These are phyloP conservation scores for Glebionis coronaria DNA, from an alignment of 129 eudicot species.

Conservation along the genomic window DNA sequence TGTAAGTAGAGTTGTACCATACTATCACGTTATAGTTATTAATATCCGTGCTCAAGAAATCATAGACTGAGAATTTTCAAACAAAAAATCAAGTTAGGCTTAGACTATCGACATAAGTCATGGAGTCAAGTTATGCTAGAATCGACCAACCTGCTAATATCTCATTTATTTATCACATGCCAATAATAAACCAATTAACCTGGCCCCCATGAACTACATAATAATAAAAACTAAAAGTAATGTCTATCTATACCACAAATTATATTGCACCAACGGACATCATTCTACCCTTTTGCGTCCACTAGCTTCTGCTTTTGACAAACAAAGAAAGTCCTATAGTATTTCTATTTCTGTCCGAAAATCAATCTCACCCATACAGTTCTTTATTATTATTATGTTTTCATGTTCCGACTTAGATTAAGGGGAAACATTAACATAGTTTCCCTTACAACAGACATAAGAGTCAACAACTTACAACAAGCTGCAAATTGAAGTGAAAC, in stretches of 20 bases:
- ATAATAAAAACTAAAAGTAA: neutral
- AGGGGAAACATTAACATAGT: neutral
- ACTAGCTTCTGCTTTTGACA: constrained; percentile 5
- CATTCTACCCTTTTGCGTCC: neutral
- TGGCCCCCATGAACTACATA: neutral
- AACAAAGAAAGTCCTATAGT: constrained; percentile 9
- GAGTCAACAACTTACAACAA: constrained; percentile 16
- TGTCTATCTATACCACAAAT: neutral
- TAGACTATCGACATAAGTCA: too few species aligned
- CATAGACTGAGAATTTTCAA: constrained; percentile 53
- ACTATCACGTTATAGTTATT: constrained; percentile 63
- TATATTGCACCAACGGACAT: neutral
- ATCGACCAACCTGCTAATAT: constrained; percentile 51
- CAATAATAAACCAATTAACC: constrained; percentile 1
- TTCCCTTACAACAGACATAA: neutral
- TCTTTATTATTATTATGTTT: neutral
- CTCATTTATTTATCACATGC: neutral
- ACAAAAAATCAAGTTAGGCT: constrained; percentile 20
- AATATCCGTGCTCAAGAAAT: constrained; percentile 64
- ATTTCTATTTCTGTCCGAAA: neutral
- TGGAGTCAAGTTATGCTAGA: neutral
- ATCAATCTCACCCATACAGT: neutral
- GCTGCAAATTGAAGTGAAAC: constrained; percentile 4
- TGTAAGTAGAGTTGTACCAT: constrained; percentile 78
- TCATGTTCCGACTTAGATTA: neutral